Base-by-base conservation (phyloP, 2,329 filamentous ascomycete genomes). In the Diplocarpon rosae region DNA sequence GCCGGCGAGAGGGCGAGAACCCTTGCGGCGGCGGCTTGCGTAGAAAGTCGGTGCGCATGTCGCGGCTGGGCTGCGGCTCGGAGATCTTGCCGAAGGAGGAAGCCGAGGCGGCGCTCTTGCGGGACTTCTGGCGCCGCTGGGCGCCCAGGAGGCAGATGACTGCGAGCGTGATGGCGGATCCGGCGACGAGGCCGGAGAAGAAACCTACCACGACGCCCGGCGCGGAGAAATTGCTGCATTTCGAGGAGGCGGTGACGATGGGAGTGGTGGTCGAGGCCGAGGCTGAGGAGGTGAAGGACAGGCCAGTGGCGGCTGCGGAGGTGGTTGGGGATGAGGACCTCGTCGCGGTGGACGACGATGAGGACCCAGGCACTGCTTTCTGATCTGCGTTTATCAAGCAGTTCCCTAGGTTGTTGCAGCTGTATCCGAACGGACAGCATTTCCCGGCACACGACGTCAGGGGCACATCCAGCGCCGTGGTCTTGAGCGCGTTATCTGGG, bases 391-490 rank as follows among this genome's bases (percentile, higher is more conserved):
- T 62, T 53, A 65, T 67, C 10, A 67, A 59, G 55, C 83, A 87
- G 49, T 65, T 61, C 1, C 42, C 46, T 17, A 42, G 37, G 1
- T 27, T 31, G 34, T 65, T 65, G 42, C 84, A 89, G 1, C 67
- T 65, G 63, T 81, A 88, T 2, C 84, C 84, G 61, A 80, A 80
- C 0, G 84, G 83, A 59, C 84, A 89, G 63, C 83, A 89, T 43
- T 50, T 62, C 14, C 55, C 59, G 12, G 73, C 79, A 54, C 84
- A 88, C 15, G 63, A 69, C 1, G 66, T 63, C 12, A 88, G 66
- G 10, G 67, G 64, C 9, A 72, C 68, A 14, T 69, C 67, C 27
- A 83, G 73, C 8, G 76, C 71, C 9, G 75, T 76, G 0, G 83
- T 83, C 63, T 86, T 84, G 55, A 87, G 66, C 24, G 73, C 68